Base-by-base conservation (phyloP, 306 rosid genomes). In the Argentina anserina region DNA sequence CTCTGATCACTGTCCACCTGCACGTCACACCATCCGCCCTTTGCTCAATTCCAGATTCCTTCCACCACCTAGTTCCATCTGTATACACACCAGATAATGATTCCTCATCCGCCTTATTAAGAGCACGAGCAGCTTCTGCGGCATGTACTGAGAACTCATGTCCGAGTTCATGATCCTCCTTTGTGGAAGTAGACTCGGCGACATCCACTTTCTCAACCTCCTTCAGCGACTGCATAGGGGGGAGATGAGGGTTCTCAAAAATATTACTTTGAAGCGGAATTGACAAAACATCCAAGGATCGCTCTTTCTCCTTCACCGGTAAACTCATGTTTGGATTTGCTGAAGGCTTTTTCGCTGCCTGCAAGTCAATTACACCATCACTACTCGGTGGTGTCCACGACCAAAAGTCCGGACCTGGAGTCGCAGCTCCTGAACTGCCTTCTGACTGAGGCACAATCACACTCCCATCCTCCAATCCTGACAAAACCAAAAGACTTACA, bases 401-500 rank as follows among this genome's bases (percentile, higher is more conserved):
- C 97, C 99, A 95, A 79, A 95, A 92, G 78, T 91, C 97, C 23
- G 97, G 99, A 74, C 99, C 99, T 3, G 97, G 97, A 26, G 85
- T 76, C 65, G 77, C 87, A 65, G 61, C 75, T 81, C 64, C 79
- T 81, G 80, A 84, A 76, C 70, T 70, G 15, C 76, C 85, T 15
- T 77, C 87, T 9, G 89, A 79, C 20, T 43, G 80, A 39, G 84
- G 68, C 52, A 81, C 72, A 46, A 63, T 15, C 18, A 65, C 69
- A 80, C 68, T 79, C 67, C 76, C 82, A 53, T 62, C 76, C 67
- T 43, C 77, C 28, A 36, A 63, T 79, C 88, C 96, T 69, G 80
- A 46, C 74, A 50, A 70, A 61, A 69, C 42, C 61, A 63, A 72
- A 81, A 21, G 26, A n/a, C 29, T 28, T 5, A 43, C 3, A 2